phyloP scores from a whole-genome alignment of 495 filamentous ascomycete species.

The Aspergillus incahuasiensis region DNA sequence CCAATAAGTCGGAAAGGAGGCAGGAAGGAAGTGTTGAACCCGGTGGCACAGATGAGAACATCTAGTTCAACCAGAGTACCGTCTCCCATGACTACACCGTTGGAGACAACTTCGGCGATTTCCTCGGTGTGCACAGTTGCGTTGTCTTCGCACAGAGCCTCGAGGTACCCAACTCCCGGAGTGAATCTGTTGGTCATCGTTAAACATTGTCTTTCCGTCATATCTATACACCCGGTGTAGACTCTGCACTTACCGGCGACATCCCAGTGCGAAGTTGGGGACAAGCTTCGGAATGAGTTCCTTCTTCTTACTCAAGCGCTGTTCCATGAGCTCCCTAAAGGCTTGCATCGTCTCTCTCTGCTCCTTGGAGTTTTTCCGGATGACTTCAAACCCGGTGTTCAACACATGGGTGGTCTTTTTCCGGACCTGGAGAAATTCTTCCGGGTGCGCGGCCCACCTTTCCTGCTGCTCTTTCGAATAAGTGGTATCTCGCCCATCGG shows the following conservation, averaged over 20 bases:
- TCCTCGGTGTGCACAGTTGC: no score
- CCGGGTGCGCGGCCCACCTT: slow-evolving; percentile 16
- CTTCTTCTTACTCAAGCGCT: background rate
- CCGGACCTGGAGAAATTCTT: slow-evolving; percentile 25
- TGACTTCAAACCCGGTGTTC: slow-evolving; percentile 26
- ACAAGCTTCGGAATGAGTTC: background rate
- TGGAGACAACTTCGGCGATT: slow-evolving; percentile 45
- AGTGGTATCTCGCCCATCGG: slow-evolving; percentile 8
- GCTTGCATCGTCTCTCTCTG: background rate
- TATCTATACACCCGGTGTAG: no score
- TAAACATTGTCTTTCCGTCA: no score
- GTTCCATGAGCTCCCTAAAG: background rate
- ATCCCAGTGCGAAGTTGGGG: slow-evolving; percentile 2
- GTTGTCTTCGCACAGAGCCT: slow-evolving; percentile 41
- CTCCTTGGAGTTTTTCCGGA: background rate
- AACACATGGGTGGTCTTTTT: no score
- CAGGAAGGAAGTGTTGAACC: no score
- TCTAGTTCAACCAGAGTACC: no score
- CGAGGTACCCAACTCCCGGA: slow-evolving; percentile 36
- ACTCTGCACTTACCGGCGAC: no score
- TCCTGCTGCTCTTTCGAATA: slow-evolving; percentile 32
- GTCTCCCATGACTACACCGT: slow-evolving; percentile 30
- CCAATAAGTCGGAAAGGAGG: slow-evolving; percentile 33
- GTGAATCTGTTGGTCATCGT: no score
- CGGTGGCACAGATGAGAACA: no score